Base-by-base conservation (phyloP, 345 rosid genomes). In the Raphanus sativus region DNA sequence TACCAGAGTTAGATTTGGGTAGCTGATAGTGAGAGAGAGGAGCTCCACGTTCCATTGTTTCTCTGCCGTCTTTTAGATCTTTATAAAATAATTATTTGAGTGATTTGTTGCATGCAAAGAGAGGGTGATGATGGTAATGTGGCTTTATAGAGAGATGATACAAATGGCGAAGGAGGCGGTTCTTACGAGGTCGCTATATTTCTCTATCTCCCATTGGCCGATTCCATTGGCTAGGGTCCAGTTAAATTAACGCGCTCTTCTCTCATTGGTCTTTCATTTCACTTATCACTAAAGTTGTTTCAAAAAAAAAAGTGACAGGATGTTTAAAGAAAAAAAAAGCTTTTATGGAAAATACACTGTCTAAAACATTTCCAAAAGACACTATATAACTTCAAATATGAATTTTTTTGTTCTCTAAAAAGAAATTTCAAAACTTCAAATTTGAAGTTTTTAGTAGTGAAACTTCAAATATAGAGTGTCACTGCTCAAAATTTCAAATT, bases 11-110 rank as follows among this genome's bases (percentile, higher is more conserved):
- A 71, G 83, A 69, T 64, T 75, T 75, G 54, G 79, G 71, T 38
- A 13, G 75, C 67, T 80, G 83, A 69, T 63, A 69, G 75, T 58
- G 83, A 70, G 83, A 56, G 71, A 75, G 61, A 48, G 71, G 79
- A 80, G 76, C 75, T 75, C 83, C 83, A 80, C 83, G 80, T 80
- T 80, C 83, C 83, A 80, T 80, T 40, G 83, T 75, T 70, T 80
- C 68, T 70, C 83, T 80, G 79, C 70, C 71, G 66, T 69, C 33
- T 59, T 52, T 40, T 26, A 29, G 25, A n/a, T 42, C n/a, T 75
- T 62, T 50, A 54, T 56, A 52, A 36, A 48, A 60, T 73, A 65
- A 66, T 48, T 28, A 28, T 78, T 32, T 25, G 77, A 59, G 67
- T 67, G 73, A 65, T 60, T 78, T 78, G 77, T 73, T 73, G 69